Conservation (phyloP, 2,329 filamentous ascomycete species). For the Elsinoe batatas region DNA sequence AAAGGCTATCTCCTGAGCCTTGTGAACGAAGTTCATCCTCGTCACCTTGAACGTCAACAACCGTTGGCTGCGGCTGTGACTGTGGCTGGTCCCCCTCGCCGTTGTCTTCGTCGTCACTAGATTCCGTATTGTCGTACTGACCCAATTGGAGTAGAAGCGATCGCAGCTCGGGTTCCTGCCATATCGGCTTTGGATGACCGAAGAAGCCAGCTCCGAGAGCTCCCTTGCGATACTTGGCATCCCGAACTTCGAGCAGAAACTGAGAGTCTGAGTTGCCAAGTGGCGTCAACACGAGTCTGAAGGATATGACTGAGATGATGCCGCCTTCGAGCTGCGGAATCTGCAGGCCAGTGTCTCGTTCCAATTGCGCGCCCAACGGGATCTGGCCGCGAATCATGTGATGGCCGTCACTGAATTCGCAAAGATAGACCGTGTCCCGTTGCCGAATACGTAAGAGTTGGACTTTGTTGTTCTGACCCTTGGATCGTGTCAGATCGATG, state of each 20-base stretch:
- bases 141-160: not conserved
- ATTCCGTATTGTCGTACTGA: not conserved
- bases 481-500: slow-evolving; percentile 20
- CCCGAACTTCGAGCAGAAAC: not conserved
- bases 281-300: not conserved
- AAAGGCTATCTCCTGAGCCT: not conserved
- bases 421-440: not conserved
- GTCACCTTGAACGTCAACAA: not conserved
- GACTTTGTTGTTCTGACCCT: slow-evolving; percentile 15
- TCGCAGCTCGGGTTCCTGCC: not conserved
- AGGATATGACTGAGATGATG: not conserved
- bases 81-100: not conserved
- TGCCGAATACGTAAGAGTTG: not conserved
- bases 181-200: not conserved
- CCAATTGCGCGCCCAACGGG: not conserved
- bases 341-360: not conserved
- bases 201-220: not conserved
- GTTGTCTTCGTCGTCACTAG: not conserved
- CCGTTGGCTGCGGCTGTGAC: not conserved
- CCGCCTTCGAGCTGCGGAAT: not conserved
- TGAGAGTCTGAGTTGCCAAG: not conserved
- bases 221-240: slow-evolving; percentile 1
- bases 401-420: slow-evolving; percentile 1
- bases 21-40: slow-evolving; percentile 1
- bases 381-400: not conserved